Evolutionary conservation across 345 rosid species (phyloP).

Genomic region (Linum trigynum): DNA sequence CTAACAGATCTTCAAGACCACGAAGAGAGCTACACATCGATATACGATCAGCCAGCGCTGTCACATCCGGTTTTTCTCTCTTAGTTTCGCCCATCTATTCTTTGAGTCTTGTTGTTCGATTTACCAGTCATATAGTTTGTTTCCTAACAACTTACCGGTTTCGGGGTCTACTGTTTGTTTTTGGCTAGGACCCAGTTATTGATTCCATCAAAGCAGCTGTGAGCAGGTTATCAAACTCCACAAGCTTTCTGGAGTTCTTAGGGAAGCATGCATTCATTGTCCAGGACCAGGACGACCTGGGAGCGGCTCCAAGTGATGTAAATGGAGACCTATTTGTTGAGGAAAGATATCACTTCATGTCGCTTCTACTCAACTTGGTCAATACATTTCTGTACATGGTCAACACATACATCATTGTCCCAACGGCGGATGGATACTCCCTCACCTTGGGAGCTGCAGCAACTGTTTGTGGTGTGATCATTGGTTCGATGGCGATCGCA

Average conservation of each 20-base stretch:
- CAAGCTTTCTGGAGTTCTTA: conserved; percentile 74
- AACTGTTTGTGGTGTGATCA: conserved; percentile 96
- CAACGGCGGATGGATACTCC: conserved; percentile 92
- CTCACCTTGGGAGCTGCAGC: conserved; percentile 93
- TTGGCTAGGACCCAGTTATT: conserved; percentile 70
- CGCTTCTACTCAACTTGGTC: conserved; percentile 77
- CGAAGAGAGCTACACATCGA: not conserved
- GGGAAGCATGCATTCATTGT: conserved; percentile 94
- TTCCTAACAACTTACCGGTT: not conserved
- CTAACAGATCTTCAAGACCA: conserved; percentile 3
- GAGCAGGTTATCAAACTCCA: conserved; percentile 72
- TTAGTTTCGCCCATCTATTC: no score
- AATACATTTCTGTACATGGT: conserved; percentile 92
- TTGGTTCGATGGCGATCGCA: conserved; percentile 98
- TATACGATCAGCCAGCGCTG: conserved; percentile 4
- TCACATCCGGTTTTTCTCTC: conserved; percentile 5
- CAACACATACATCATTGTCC: conserved; percentile 89
- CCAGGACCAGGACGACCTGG: conserved; percentile 50
- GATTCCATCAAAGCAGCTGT: conserved; percentile 74
- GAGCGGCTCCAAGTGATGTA: conserved; percentile 38
- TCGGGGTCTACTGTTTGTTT: not conserved
- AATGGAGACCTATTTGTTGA: conserved; percentile 60
- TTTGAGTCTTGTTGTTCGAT: no score
- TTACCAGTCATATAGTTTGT: no score
- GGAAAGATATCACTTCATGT: conserved; percentile 68